Conservation (phyloP, 106 monocot species). For the Narthecium ossifragum region DNA sequence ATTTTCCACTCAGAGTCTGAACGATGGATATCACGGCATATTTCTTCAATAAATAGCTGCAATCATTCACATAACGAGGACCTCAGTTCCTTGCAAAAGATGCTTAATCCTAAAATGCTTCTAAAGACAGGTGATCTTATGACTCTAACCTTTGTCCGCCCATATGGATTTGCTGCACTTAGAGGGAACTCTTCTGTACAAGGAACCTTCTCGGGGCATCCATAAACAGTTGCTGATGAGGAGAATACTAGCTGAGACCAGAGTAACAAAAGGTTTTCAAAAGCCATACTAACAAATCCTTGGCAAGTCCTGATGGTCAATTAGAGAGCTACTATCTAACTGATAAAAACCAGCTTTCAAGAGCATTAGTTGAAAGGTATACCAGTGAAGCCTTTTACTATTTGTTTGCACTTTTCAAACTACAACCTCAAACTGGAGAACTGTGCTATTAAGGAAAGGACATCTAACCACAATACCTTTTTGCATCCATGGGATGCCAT, state of each 20-base stretch:
- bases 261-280: no score
- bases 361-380: no score
- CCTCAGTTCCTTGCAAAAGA: background rate
- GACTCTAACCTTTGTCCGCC: constrained; percentile 51
- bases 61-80: constrained; percentile 6
- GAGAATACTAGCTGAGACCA: constrained; percentile 88
- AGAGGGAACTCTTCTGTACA: constrained; percentile 83
- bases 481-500: constrained; percentile 82
- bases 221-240: constrained; percentile 94
- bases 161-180: constrained; percentile 62
- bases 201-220: constrained; percentile 83
- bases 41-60: constrained; percentile 91
- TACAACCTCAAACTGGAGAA: background rate
- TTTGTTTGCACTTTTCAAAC: no score
- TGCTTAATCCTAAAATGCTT: no score
- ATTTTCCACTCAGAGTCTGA: constrained; percentile 71
- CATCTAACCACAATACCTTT: constrained; percentile 35
- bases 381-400: no score
- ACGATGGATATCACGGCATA: constrained; percentile 60
- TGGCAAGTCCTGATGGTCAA: no score
- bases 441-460: background rate
- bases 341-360: no score
- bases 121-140: no score
- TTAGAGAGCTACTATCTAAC: no score
- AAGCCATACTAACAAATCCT: no score